phyloP scores from a whole-genome alignment of 805 yeast genomes.

The Cyberlindnera veronae region DNA sequence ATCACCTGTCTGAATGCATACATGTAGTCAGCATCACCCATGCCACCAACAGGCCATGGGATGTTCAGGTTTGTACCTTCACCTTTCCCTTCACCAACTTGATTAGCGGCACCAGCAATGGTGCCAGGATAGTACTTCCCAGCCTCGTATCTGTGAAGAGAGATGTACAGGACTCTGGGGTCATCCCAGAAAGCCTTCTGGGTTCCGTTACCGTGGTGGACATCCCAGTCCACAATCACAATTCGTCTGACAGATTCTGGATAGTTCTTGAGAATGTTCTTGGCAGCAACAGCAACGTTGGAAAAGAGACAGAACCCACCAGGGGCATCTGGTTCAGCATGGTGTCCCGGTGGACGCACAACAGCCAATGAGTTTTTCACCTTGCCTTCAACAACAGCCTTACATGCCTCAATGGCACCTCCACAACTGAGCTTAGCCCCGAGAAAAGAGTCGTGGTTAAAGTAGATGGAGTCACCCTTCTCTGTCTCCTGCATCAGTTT shows the following conservation, averaged over 20 bases:
- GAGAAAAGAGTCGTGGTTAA: constrained; percentile 82
- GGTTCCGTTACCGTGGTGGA: constrained; percentile 98
- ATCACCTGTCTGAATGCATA: constrained; percentile 85
- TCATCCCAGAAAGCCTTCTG: constrained; percentile 88
- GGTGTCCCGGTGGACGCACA: constrained; percentile 99
- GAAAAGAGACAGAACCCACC: constrained; percentile 97
- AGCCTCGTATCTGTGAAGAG: constrained; percentile 88
- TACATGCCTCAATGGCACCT: constrained; percentile 94
- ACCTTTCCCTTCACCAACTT: constrained; percentile 83
- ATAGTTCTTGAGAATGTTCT: constrained; percentile 71
- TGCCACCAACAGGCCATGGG: constrained; percentile 91
- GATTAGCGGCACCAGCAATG: constrained; percentile 73
- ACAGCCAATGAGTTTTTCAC: constrained; percentile 93
- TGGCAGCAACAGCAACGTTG: constrained; percentile 96
- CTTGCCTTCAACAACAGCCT: constrained; percentile 87
- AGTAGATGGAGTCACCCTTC: constrained; percentile 90
- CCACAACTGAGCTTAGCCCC: constrained; percentile 95
- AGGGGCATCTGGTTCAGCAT: constrained; percentile 95
- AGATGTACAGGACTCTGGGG: constrained; percentile 85
- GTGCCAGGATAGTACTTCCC: constrained; percentile 96
- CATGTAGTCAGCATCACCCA: constrained; percentile 93
- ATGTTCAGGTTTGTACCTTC: constrained; percentile 85
- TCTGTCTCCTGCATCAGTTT: constrained; percentile 80
- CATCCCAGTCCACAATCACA: constrained; percentile 93
- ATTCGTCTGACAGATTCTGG: constrained; percentile 87